Evolutionary conservation across 2,329 filamentous ascomycete species (phyloP).

Genomic region (Microdochium trichocladiopsis): DNA sequence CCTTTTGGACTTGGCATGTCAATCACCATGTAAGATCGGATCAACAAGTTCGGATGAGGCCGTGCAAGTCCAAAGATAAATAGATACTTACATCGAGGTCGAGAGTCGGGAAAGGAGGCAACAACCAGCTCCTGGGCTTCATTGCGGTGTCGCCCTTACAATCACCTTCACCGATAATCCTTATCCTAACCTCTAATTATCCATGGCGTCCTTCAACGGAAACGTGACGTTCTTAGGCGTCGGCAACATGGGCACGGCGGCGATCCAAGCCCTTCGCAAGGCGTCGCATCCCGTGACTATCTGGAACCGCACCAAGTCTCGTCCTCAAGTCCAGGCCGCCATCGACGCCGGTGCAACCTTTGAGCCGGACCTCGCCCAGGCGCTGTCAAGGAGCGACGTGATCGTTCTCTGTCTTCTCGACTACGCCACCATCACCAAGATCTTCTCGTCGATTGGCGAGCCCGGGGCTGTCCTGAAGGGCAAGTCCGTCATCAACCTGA

Average conservation of each 20-base stretch:
- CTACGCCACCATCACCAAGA: slow-evolving; percentile 11
- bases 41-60: not conserved
- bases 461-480: slow-evolving; percentile 4
- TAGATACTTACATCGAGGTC: not conserved
- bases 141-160: not conserved
- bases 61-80: not conserved
- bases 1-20: not conserved
- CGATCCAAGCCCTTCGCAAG: slow-evolving; percentile 1
- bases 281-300: slow-evolving; percentile 2
- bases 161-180: not conserved
- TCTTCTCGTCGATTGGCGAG: slow-evolving; percentile 1
- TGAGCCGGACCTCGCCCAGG: slow-evolving; percentile 5
- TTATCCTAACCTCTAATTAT: not conserved
- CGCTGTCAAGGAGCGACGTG: slow-evolving; percentile 8
- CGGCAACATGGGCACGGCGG: slow-evolving; percentile 5
- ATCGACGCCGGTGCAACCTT: slow-evolving; percentile 2
- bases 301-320: slow-evolving; percentile 3
- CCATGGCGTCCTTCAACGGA: not conserved
- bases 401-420: slow-evolving; percentile 17
- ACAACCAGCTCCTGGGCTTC: not conserved
- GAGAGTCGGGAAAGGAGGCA: not conserved
- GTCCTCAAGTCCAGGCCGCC: not conserved
- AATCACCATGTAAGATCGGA: not conserved
- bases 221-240: slow-evolving; percentile 2
- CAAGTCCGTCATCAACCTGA: slow-evolving; percentile 20